Percentiles rank a stretch among this genome's conserved stretches.
Conservation (phyloP, 441 rosid species). For the Populus hybrid region DNA sequence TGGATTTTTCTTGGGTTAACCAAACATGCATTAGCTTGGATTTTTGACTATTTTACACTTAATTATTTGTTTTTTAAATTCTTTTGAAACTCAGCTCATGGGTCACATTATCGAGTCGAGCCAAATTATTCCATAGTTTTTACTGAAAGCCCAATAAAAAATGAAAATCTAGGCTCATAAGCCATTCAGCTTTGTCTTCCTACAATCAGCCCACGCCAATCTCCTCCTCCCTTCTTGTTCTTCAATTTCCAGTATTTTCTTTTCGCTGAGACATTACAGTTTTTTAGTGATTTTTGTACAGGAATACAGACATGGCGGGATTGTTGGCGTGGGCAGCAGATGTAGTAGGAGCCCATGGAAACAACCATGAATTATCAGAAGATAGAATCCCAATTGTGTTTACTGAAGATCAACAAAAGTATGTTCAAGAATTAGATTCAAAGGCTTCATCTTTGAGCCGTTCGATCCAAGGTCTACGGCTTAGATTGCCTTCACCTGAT, state of each 20-base stretch:
- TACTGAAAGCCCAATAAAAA: not conserved
- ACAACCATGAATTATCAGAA: constrained; percentile 39
- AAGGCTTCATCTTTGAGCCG: constrained; percentile 72
- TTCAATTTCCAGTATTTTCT: not conserved
- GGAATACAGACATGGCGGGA: constrained; percentile 52
- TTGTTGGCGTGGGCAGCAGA: constrained; percentile 85
- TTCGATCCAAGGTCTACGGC: constrained; percentile 79
- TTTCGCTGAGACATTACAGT: not conserved
- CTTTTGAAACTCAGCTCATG: no score
- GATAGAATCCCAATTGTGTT: constrained; percentile 38
- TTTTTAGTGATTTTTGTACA: not conserved
- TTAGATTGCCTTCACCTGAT: constrained; percentile 77
- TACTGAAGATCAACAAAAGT: constrained; percentile 57
- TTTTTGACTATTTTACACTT: no score
- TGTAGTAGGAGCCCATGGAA: constrained; percentile 65
- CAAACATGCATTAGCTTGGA: rapidly evolving
- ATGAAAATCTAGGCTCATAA: not conserved
- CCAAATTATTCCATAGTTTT: no score
- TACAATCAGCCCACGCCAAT: not conserved
- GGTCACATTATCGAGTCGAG: no score
- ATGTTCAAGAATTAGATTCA: constrained; percentile 59
- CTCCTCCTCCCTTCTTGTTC: not conserved
- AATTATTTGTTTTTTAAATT: no score
- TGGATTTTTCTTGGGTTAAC: no score
- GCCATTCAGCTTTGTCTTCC: not conserved